These are phyloP conservation scores for Rosa multiflora DNA, from an alignment of 306 rosid species.

Conservation along the genomic window DNA sequence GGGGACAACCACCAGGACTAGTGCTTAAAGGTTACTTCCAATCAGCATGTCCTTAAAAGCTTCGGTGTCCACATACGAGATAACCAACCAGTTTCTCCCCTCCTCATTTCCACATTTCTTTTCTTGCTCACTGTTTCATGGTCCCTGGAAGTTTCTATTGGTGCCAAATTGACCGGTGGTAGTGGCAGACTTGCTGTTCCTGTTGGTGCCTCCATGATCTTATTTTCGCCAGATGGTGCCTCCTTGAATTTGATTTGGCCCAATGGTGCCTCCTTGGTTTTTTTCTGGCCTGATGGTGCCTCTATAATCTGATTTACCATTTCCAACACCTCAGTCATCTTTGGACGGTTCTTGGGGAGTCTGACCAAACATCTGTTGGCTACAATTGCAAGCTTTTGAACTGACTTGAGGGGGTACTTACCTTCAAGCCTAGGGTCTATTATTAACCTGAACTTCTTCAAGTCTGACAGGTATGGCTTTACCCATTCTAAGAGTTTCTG, in stretches of 20 bases:
- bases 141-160: slow-evolving; percentile 37
- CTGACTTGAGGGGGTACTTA: slow-evolving; percentile 62
- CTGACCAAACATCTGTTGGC: slow-evolving; percentile 84
- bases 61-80: slow-evolving; percentile 56
- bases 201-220: slow-evolving; percentile 31
- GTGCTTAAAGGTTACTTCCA: slow-evolving; percentile 17
- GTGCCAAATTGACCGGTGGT: slow-evolving; percentile 43
- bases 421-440: slow-evolving; percentile 89
- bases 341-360: slow-evolving; percentile 84
- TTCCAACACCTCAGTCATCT: slow-evolving; percentile 89
- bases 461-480: slow-evolving; percentile 76
- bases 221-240: slow-evolving; percentile 25
- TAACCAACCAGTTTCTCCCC: slow-evolving; percentile 59
- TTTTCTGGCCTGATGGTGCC: slow-evolving; percentile 29
- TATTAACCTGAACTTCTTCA: slow-evolving; percentile 69
- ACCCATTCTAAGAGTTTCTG: slow-evolving; percentile 97
- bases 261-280: slow-evolving; percentile 22
- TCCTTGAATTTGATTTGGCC: slow-evolving; percentile 27
- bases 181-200: slow-evolving; percentile 38
- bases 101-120: slow-evolving; percentile 37
- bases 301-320: slow-evolving; percentile 66
- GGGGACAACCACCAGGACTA: slow-evolving; percentile 8
- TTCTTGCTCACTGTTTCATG: slow-evolving; percentile 42
- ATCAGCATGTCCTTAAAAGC: slow-evolving; percentile 56
- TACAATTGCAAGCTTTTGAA: slow-evolving; percentile 62